Percentiles rank a stretch among this genome's conserved stretches.
Conservation (phyloP, 2,329 filamentous ascomycete species). For the Tolypocladium paradoxum region DNA sequence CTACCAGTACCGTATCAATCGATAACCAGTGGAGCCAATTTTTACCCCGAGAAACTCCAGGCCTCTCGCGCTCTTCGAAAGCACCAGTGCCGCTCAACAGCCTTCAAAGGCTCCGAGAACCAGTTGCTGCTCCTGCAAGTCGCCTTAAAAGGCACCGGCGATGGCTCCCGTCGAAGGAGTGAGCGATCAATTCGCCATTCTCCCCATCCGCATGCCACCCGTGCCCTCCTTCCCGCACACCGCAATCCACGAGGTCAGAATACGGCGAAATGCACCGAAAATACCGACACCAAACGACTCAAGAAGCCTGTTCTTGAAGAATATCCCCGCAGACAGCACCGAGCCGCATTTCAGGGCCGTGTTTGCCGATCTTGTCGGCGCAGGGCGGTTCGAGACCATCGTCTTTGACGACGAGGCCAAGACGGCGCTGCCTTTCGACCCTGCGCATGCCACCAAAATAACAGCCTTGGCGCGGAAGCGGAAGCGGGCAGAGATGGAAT, state of each 20-base stretch:
- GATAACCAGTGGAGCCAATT: background rate
- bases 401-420: slow-evolving; percentile 57
- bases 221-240: slow-evolving; percentile 50
- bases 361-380: slow-evolving; percentile 63
- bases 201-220: slow-evolving; percentile 57
- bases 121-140: no score
- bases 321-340: slow-evolving; percentile 76
- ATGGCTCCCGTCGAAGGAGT: slow-evolving; percentile 18
- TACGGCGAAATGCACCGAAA: slow-evolving; percentile 74
- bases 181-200: slow-evolving; percentile 51
- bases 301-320: slow-evolving; percentile 82
- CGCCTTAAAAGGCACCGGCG: background rate
- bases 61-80: background rate
- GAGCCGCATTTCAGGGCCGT: slow-evolving; percentile 65
- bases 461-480: slow-evolving; percentile 28
- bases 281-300: slow-evolving; percentile 61
- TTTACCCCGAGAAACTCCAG: background rate
- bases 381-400: slow-evolving; percentile 67
- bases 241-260: slow-evolving; percentile 73
- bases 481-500: slow-evolving; percentile 38
- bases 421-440: slow-evolving; percentile 28
- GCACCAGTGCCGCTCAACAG: background rate
- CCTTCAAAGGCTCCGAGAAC: background rate
- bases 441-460: slow-evolving; percentile 34
- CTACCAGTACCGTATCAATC: background rate